Base-by-base conservation (phyloP, 495 filamentous ascomycete species). In the Parathielavia hyrcaniae region DNA sequence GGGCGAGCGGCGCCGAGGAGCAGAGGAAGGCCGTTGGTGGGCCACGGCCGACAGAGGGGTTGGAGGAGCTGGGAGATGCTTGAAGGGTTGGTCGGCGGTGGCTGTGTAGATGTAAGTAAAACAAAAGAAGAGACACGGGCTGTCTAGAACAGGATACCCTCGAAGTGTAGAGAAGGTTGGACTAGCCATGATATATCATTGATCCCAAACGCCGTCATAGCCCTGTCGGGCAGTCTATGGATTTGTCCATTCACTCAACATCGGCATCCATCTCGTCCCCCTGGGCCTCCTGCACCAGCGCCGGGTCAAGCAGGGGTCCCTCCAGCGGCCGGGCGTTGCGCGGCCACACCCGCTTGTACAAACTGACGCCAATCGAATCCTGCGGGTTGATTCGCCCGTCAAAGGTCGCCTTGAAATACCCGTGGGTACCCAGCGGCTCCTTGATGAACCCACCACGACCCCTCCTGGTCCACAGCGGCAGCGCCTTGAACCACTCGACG, bases 331-430 rank as follows among this genome's bases (percentile, higher is more conserved):
- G 74, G 9, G 91, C 82, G 60, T 73, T 78, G 53, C 88, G 80
- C 17, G 91, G 91, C 83, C 88, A 97, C 44, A 96, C 86, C 45
- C 91, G 77, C 83, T 97, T 97, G 72, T 95, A 96, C 69, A 97
- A 67, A 78, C 87, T 91, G 60, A 97, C 87, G 38, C 89, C 95
- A 40, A 98, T 83, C 6, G 90, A 83, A 70, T 98, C 93, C 72
- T 95, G 87, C 6, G 93, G 90, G 73, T 96, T 96, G 70, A 97
- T 89, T 69, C 85, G 88, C 23, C 86, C 90, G 72, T 98, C 95
- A 76, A 98, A 98, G 20, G 87, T 95, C 7, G 91, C 92, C 81
- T 98, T 98, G 79, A 97, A 97, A 77, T 97, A 98, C 49, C 93
- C 93, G 74, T 98, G 93, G 30, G 93, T 98, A 65, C 93, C 93